Percentiles rank a stretch among this genome's conserved stretches.
Conservation (phyloP, 768 basidiomycete genomes). For the Lactifluus hygrophoroides region DNA sequence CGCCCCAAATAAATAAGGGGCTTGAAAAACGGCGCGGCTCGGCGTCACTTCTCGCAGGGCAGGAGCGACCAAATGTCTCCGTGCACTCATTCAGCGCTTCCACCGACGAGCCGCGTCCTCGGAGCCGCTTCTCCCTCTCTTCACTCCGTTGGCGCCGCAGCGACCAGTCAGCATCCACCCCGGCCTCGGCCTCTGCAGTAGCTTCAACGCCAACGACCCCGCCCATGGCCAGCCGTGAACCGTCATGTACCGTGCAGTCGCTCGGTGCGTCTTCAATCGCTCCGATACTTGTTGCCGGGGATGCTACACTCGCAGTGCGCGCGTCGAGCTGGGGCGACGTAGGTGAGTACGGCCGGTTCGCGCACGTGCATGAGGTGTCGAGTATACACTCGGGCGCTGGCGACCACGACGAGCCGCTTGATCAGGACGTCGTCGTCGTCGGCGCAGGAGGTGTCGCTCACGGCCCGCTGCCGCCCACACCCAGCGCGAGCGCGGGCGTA, state of each 20-base stretch:
- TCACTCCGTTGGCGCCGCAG: constrained; percentile 15
- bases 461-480: constrained; percentile 15
- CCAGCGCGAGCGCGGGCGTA: constrained; percentile 14
- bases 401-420: constrained; percentile 16
- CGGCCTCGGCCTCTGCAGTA: neutral
- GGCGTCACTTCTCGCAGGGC: neutral
- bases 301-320: constrained; percentile 5
- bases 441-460: constrained; percentile 18
- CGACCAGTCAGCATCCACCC: constrained; percentile 7
- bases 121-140: constrained; percentile 20
- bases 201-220: constrained; percentile 8
- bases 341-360: constrained; percentile 12
- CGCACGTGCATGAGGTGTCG: constrained; percentile 2
- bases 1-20: neutral
- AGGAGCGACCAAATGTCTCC: neutral
- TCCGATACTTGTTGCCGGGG: neutral
- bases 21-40: constrained; percentile 14
- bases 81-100: constrained; percentile 13
- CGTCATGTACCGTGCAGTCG: neutral
- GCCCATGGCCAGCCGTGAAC: constrained; percentile 4
- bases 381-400: constrained; percentile 18
- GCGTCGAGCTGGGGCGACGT: constrained; percentile 22
- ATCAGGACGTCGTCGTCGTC: constrained; percentile 18
- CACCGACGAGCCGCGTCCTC: constrained; percentile 10
- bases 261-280: neutral